A percentile compares a stretch with the other conserved stretches of the same genome.
phyloP scores from a whole-genome alignment of 2,329 filamentous ascomycete genomes.

The Colletotrichum theobromicola region DNA sequence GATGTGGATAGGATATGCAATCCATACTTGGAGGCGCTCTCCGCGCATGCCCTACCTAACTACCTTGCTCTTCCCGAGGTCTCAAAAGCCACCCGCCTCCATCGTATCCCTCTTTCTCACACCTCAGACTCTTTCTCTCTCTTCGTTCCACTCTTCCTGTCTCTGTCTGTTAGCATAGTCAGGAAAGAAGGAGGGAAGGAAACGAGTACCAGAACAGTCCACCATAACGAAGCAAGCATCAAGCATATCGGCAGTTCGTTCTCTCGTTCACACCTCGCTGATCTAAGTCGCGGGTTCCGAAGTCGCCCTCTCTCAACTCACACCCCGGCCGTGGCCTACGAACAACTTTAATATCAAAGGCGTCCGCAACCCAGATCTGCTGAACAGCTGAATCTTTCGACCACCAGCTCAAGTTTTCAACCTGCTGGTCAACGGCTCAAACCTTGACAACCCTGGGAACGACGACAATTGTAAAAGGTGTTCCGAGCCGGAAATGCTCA shows the following conservation, averaged over 20 bases:
- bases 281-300: not conserved
- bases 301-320: not conserved
- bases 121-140: not conserved
- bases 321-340: conserved; percentile 5
- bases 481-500: conserved; percentile 1
- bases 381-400: not conserved
- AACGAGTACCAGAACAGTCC: not conserved
- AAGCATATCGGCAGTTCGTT: not conserved
- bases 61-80: not conserved
- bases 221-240: not conserved
- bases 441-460: not conserved
- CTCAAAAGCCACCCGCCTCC: conserved; percentile 21
- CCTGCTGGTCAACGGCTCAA: not conserved
- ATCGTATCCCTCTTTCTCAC: not conserved
- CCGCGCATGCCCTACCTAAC: conserved; percentile 6
- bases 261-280: not conserved
- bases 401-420: not conserved
- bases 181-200: not conserved
- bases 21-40: conserved; percentile 10
- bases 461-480: not conserved
- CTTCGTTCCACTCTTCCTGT: not conserved
- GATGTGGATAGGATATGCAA: conserved; percentile 3
- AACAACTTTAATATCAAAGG: conserved; percentile 8
- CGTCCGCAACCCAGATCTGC: not conserved
- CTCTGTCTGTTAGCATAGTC: not conserved